Evolutionary conservation across 192 early-diverging fungal species (phyloP).

Genomic region (Backusella mclennaniae): DNA sequence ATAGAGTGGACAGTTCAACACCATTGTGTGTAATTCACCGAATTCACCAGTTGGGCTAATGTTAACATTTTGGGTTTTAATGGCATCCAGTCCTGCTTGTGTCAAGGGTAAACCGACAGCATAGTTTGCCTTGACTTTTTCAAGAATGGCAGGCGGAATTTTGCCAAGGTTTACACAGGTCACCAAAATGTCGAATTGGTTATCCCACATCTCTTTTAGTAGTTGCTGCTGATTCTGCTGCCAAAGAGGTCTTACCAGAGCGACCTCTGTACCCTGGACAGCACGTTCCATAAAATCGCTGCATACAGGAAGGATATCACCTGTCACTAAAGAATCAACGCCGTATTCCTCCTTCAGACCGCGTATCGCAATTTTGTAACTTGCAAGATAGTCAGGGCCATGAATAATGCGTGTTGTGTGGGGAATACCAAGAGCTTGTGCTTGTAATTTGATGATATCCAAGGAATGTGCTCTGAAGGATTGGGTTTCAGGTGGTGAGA

Average conservation of each 20-base stretch:
- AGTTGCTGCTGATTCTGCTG: conserved; percentile 42
- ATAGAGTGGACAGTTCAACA: conserved; percentile 54
- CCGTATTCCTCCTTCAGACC: conserved; percentile 39
- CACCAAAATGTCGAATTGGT: conserved; percentile 22
- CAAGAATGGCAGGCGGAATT: neutral
- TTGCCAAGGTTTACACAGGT: conserved; percentile 28
- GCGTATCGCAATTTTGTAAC: conserved; percentile 45
- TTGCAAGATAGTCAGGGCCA: conserved; percentile 46
- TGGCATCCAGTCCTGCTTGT: conserved; percentile 37
- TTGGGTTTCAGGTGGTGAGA: conserved; percentile 41
- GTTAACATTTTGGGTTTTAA: conserved; percentile 19
- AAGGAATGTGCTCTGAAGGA: conserved; percentile 57
- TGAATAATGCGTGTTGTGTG: conserved; percentile 40
- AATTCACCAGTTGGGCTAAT: conserved; percentile 64
- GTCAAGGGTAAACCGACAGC: conserved; percentile 44
- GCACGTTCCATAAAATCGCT: conserved; percentile 61
- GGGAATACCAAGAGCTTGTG: conserved; percentile 47
- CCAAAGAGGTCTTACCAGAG: conserved; percentile 58
- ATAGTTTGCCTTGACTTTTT: conserved; percentile 23
- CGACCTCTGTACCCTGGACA: conserved; percentile 41
- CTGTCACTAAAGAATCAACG: conserved; percentile 54
- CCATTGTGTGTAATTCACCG: conserved; percentile 75
- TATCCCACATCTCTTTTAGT: conserved; percentile 40
- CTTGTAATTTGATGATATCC: conserved; percentile 42
- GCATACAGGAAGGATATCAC: conserved; percentile 62